Conservation (phyloP, 2,329 filamentous ascomycete genomes). For the Hymenoscyphus linearis region DNA sequence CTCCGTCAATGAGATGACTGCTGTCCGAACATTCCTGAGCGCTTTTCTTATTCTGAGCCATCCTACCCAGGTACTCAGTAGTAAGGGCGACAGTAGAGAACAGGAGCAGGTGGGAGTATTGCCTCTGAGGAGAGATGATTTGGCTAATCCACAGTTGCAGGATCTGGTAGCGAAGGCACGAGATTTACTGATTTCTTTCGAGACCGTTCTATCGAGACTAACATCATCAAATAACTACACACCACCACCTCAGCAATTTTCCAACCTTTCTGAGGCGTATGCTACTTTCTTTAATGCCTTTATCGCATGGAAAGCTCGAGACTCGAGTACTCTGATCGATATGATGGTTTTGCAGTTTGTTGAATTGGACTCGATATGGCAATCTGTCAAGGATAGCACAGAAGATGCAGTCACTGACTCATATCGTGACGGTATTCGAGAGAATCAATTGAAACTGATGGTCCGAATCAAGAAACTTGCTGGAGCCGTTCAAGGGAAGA, state of each 20-base stretch:
- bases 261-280: constrained; percentile 63
- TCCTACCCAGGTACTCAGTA: constrained; percentile 71
- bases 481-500: constrained; percentile 64
- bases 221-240: constrained; percentile 62
- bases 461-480: constrained; percentile 75
- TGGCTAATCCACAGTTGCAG: constrained; percentile 58
- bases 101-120: constrained; percentile 51
- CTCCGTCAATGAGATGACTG: constrained; percentile 63
- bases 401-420: constrained; percentile 67
- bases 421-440: constrained; percentile 74
- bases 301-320: constrained; percentile 77
- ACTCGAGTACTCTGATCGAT: constrained; percentile 71
- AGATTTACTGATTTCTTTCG: constrained; percentile 73
- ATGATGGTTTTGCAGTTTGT: constrained; percentile 86
- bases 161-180: constrained; percentile 73
- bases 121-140: constrained; percentile 45
- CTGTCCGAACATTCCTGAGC: constrained; percentile 70
- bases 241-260: constrained; percentile 55
- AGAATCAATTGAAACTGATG: constrained; percentile 74
- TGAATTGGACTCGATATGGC: constrained; percentile 76
- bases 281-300: constrained; percentile 73
- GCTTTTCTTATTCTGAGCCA: constrained; percentile 77
- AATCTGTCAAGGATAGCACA: constrained; percentile 73
- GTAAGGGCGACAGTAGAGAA: constrained; percentile 55
- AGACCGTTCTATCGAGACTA: constrained; percentile 63